These are phyloP conservation scores for Betula pendula DNA, from an alignment of 306 rosid genomes.

Conservation along the genomic window DNA sequence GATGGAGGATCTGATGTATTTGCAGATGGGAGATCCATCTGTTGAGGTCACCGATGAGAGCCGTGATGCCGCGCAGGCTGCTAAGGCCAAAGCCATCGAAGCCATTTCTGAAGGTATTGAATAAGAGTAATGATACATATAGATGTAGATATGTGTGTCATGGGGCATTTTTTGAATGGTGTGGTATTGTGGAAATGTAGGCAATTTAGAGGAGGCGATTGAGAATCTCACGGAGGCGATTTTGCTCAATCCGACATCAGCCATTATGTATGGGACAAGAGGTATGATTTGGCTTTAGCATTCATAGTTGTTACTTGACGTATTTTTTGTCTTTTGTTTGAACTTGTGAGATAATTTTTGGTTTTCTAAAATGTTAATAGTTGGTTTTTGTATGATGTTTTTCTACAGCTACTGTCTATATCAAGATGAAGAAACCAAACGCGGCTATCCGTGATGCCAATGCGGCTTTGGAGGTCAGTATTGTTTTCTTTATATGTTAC, in stretches of 20 bases:
- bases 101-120: constrained; percentile 72
- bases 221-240: constrained; percentile 75
- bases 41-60: constrained; percentile 75
- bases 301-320: not conserved
- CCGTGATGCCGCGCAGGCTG: constrained; percentile 74
- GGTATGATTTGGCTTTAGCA: constrained; percentile 39
- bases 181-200: constrained; percentile 36
- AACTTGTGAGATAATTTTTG: not conserved
- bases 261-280: constrained; percentile 87
- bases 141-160: not conserved
- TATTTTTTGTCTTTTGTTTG: not conserved
- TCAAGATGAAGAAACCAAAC: constrained; percentile 90
- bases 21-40: constrained; percentile 81
- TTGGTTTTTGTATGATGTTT: constrained; percentile 9
- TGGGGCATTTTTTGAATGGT: constrained; percentile 5
- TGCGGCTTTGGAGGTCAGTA: constrained; percentile 82
- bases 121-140: not conserved
- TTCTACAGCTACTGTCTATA: constrained; percentile 71
- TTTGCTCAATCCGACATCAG: constrained; percentile 77
- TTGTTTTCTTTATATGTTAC: not conserved
- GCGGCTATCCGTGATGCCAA: constrained; percentile 86
- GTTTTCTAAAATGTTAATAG: not conserved
- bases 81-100: constrained; percentile 70
- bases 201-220: constrained; percentile 72
- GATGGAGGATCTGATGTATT: constrained; percentile 12